Evolutionary conservation across 768 basidiomycete species (phyloP), one percentile per base, ranked within the genome.

Genomic region (Pleurotus ostreatus): DNA sequence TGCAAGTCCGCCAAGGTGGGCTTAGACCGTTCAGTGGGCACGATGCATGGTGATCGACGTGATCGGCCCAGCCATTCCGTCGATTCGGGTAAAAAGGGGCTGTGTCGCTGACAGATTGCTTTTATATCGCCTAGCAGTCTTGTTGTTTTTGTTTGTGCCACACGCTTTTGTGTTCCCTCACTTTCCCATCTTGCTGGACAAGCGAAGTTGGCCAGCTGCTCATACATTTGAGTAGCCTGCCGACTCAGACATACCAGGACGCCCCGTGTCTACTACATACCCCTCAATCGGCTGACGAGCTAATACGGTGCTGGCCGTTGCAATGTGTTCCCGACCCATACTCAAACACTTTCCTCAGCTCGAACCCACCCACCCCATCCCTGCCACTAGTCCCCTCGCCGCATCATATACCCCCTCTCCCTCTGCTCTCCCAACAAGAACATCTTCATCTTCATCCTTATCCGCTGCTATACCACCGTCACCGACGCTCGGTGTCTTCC

Each of bases 401-500:
- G 16, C 26, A 18, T 38, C 12, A 20, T 37, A 15, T 37, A 8
- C 7, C 44, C 16, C 37, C 23, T 30, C 49, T 20, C 47, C 40
- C 13, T 9, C 59, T 23, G n/a, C 49, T 44, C 23, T 39, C 56
- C 40, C 48, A 34, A 34, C 30, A 34, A 34, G 30, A 34, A 3
- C 30, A 3, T 53, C 46, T 49, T 38, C 55, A 18, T 16, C 23
- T 34, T 52, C 48, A 38, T 41, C 58, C 45, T 40, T 52, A 55
- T 45, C 56, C 43, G 9, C 41, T 4, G 23, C 47, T 11, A 11
- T n/a, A 30, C 37, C 56, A 22, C 37, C 43, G 34, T 46, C 54
- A 13, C 43, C 54, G 11, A 54, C 66, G 22, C 56, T 70, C 4
- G 64, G 56, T 41, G 68, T 74, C 6, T 64, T 78, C 57, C 77